These are phyloP conservation scores for Lenwebbia sp. DNA, from an alignment of 345 rosid genomes.

Conservation along the genomic window DNA sequence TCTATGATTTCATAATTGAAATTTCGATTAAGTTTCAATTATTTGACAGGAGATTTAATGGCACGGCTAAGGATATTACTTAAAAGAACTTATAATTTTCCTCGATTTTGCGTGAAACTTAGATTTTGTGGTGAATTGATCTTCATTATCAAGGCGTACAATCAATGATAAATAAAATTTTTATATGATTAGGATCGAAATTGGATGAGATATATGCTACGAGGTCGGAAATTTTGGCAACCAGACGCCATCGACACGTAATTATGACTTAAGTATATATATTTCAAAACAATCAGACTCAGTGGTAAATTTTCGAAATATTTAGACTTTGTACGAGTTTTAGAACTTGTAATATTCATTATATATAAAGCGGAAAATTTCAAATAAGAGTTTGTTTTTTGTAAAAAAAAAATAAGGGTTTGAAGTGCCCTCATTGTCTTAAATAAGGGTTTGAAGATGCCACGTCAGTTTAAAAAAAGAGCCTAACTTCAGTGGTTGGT, in stretches of 20 bases:
- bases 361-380: too few species aligned
- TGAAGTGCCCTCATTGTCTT: too few species aligned
- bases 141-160: neutral
- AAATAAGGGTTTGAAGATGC: too few species aligned
- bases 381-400: too few species aligned
- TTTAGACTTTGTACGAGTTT: neutral
- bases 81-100: neutral
- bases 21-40: neutral
- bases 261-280: neutral
- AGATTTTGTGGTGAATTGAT: neutral
- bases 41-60: neutral
- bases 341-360: neutral
- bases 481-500: accelerated
- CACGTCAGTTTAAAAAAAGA: neutral
- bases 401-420: too few species aligned
- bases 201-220: neutral
- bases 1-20: neutral
- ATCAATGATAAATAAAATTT: neutral
- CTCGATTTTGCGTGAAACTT: neutral
- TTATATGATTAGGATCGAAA: neutral
- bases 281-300: neutral
- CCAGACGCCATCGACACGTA: neutral
- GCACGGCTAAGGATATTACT: accelerated
- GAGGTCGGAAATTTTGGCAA: too few species aligned
- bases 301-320: neutral